phyloP scores from a whole-genome alignment of 2,329 filamentous ascomycete species.

The Trichoderma atroviride region DNA sequence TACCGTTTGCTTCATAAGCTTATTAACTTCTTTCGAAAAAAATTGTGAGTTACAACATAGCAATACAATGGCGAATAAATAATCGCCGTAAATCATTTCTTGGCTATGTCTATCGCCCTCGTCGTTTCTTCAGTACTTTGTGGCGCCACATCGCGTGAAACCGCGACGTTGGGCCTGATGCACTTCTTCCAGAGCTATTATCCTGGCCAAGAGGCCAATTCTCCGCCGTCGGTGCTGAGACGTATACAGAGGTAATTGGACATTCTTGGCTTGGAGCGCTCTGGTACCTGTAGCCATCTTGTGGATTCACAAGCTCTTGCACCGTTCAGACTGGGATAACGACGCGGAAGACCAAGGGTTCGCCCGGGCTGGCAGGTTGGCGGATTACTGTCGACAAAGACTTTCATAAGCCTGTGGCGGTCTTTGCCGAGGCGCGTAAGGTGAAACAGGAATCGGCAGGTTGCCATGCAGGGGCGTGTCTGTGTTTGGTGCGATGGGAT shows the following conservation, averaged over 20 bases:
- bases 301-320: neutral
- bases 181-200: neutral
- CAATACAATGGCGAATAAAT: neutral
- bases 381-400: neutral
- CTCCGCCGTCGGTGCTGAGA: neutral
- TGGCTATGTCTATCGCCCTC: neutral
- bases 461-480: neutral
- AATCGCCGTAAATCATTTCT: neutral
- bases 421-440: neutral
- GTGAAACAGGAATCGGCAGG: neutral
- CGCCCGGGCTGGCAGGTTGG: conserved; percentile 3
- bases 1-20: neutral
- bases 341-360: neutral
- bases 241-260: neutral
- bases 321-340: neutral
- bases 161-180: neutral
- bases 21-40: neutral
- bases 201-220: neutral
- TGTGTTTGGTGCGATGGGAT: neutral
- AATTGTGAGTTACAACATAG: neutral
- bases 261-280: neutral
- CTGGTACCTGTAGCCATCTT: neutral
- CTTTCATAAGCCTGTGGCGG: neutral
- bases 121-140: neutral
- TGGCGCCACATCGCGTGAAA: neutral